Evolutionary conservation across 495 filamentous ascomycete genomes (phyloP).

Genomic region (Penicillium longicatenatum): DNA sequence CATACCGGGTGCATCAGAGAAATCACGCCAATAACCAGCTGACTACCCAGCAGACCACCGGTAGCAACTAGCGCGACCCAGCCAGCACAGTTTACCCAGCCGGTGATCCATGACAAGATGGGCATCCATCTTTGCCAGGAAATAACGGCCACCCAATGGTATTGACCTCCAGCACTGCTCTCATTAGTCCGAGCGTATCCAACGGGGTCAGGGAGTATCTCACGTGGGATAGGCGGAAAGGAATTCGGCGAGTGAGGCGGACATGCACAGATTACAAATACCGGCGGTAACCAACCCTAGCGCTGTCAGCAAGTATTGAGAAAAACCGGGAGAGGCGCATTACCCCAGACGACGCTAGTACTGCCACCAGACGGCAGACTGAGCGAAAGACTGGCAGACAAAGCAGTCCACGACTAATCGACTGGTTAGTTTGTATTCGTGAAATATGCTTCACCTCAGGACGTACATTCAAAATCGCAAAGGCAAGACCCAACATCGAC

Average conservation of each 20-base stretch:
- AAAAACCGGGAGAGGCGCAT: slow-evolving; percentile 3
- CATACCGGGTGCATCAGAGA: slow-evolving; percentile 56
- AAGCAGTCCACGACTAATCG: slow-evolving; percentile 51
- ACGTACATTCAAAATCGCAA: slow-evolving; percentile 55
- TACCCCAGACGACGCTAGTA: slow-evolving; percentile 53
- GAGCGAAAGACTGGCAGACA: slow-evolving; percentile 51
- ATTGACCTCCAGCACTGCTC: slow-evolving; percentile 61
- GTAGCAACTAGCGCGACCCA: slow-evolving; percentile 63
- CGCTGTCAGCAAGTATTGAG: slow-evolving; percentile 3
- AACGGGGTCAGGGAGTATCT: slow-evolving; percentile 19
- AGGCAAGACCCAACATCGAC: slow-evolving; percentile 56
- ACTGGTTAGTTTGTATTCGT: too few species aligned
- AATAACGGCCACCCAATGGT: slow-evolving; percentile 69
- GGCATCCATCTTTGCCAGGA: slow-evolving; percentile 61
- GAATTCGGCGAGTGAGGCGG: slow-evolving; percentile 72
- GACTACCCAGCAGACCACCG: slow-evolving; percentile 53
- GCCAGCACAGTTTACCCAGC: slow-evolving; percentile 74
- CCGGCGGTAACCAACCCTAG: slow-evolving; percentile 67
- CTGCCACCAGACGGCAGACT: slow-evolving; percentile 51
- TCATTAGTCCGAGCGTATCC: slow-evolving; percentile 1
- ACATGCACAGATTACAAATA: slow-evolving; percentile 71
- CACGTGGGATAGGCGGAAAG: slow-evolving; percentile 71
- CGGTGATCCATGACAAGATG: slow-evolving; percentile 67
- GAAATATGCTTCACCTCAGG: too few species aligned
- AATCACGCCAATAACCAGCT: slow-evolving; percentile 61